Conservation (phyloP, 805 yeast species). For the Spathaspora boniae region DNA sequence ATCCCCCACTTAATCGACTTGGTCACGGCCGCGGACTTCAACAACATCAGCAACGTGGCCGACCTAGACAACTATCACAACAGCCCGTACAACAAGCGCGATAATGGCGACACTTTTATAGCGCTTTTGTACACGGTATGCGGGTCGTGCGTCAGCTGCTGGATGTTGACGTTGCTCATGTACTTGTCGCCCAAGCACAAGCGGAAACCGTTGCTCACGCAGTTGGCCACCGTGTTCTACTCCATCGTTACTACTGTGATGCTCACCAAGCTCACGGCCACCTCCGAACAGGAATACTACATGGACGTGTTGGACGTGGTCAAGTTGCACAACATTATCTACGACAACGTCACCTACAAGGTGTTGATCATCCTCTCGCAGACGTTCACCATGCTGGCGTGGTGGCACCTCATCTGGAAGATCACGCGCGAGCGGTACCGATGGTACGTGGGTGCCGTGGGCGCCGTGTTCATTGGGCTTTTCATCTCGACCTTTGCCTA, state of each 20-base stretch:
- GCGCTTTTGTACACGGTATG: constrained; percentile 51
- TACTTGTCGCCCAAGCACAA: constrained; percentile 47
- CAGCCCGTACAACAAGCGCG: constrained; percentile 25
- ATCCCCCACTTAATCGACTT: constrained; percentile 20
- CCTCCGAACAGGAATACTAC: constrained; percentile 49
- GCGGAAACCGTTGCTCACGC: constrained; percentile 55
- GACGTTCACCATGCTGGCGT: constrained; percentile 48
- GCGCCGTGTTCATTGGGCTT: constrained; percentile 24
- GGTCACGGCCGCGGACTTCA: constrained; percentile 5
- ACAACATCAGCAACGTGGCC: background rate
- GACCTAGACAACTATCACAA: background rate
- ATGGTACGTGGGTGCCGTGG: constrained; percentile 24
- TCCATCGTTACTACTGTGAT: constrained; percentile 54
- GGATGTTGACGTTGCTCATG: constrained; percentile 66
- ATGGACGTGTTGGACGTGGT: constrained; percentile 51
- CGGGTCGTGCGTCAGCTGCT: constrained; percentile 56
- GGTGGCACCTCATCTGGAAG: constrained; percentile 49
- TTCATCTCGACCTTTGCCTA: constrained; percentile 16
- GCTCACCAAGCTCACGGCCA: constrained; percentile 42
- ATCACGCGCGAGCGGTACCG: constrained; percentile 25
- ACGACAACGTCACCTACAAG: constrained; percentile 32
- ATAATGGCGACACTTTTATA: constrained; percentile 40
- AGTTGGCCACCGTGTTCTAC: constrained; percentile 53
- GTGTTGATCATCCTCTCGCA: constrained; percentile 40
- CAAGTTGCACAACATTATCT: constrained; percentile 35